These are phyloP conservation scores for Naematelia encephala DNA, from an alignment of 768 basidiomycete species.

Conservation along the genomic window DNA sequence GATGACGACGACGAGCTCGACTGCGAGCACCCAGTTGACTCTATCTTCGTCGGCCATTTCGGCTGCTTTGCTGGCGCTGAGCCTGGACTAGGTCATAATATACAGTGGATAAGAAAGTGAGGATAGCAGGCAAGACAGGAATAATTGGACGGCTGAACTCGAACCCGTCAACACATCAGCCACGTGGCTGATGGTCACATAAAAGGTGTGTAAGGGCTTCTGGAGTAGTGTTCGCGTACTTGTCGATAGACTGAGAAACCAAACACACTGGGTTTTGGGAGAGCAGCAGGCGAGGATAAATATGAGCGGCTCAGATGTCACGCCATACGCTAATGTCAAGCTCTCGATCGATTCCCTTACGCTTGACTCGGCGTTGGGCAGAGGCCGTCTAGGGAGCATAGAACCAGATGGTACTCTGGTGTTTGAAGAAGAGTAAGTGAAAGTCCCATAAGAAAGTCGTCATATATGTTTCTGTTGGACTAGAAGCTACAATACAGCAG, in stretches of 20 bases:
- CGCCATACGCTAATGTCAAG: conserved; percentile 5
- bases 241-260: no score
- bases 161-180: no score
- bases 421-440: conserved; percentile 26
- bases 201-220: no score
- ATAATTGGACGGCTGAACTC: no score
- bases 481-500: no score
- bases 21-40: conserved; percentile 44
- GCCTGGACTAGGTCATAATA: conserved; percentile 1
- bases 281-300: background rate
- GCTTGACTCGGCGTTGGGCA: conserved; percentile 17
- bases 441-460: background rate
- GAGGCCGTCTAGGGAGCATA: conserved; percentile 16
- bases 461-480: background rate
- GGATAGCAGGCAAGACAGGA: background rate
- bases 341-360: conserved; percentile 19
- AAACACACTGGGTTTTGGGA: background rate
- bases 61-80: background rate
- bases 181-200: no score
- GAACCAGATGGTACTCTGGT: conserved; percentile 22
- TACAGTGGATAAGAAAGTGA: background rate
- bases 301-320: background rate
- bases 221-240: no score
- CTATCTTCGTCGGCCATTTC: conserved; percentile 15
- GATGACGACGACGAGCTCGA: conserved; percentile 43